A percentile compares a stretch with the other conserved stretches of the same genome.
These are phyloP conservation scores for Echeveria elegans DNA, from an alignment of 164 flowering plant species.

Conservation along the genomic window DNA sequence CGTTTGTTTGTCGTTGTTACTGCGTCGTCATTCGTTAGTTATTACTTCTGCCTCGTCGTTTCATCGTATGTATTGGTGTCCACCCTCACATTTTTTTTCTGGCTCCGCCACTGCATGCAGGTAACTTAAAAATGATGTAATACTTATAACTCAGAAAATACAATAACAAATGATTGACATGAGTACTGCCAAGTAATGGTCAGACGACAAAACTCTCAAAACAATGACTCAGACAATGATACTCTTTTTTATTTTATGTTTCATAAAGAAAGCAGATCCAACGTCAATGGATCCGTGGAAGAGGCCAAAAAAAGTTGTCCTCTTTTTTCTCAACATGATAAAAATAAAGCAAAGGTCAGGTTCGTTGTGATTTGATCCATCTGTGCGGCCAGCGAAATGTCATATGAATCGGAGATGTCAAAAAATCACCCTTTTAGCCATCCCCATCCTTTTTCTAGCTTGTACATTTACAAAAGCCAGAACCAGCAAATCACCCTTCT, in stretches of 20 bases:
- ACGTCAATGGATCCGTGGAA: neutral
- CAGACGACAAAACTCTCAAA: neutral
- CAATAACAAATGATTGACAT: no score
- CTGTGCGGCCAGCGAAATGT: conserved; percentile 1
- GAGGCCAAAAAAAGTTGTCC: neutral
- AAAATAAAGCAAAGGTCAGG: neutral
- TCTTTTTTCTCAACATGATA: neutral
- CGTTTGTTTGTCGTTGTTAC: no score
- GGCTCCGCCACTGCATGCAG: no score
- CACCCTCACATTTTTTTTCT: no score
- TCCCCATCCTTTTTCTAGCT: neutral
- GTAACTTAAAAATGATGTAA: no score
- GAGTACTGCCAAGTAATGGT: neutral
- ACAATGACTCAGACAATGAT: neutral
- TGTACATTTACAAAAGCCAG: neutral
- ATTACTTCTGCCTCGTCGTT: no score
- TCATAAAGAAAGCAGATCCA: neutral
- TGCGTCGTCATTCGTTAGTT: no score
- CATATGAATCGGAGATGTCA: neutral
- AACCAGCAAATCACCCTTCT: neutral
- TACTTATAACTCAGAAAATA: no score
- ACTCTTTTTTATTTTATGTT: neutral
- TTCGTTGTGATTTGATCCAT: neutral
- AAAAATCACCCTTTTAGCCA: neutral
- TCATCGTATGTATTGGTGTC: no score